phyloP scores from a whole-genome alignment of 2,329 filamentous ascomycete genomes.

The Akanthomyces dipterigenus region DNA sequence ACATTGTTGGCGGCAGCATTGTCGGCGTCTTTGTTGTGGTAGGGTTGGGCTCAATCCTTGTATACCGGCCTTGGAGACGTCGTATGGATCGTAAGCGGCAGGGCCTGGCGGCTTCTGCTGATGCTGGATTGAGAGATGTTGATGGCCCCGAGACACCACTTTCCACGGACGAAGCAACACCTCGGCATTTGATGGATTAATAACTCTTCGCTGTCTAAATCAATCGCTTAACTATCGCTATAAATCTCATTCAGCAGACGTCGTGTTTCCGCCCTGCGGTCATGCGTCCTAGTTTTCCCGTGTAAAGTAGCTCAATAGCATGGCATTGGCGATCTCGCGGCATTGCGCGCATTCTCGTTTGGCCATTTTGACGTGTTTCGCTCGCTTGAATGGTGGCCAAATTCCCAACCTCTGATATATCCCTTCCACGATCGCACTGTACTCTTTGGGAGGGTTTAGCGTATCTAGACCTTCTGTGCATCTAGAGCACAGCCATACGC shows the following conservation, averaged over 20 bases:
- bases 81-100: conserved; percentile 27
- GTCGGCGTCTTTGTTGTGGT: conserved; percentile 78
- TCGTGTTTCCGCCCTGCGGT: background rate
- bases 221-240: background rate
- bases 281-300: background rate
- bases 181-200: conserved; percentile 10
- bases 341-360: conserved; percentile 15
- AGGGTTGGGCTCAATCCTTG: conserved; percentile 63
- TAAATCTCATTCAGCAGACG: background rate
- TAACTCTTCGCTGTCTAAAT: background rate
- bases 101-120: conserved; percentile 4
- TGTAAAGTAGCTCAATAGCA: conserved; percentile 5
- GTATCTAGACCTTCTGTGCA: conserved; percentile 14
- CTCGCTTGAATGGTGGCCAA: conserved; percentile 13
- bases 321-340: conserved; percentile 12
- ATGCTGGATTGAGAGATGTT: conserved; percentile 1
- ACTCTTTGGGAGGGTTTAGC: background rate
- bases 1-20: conserved; percentile 79
- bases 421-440: background rate
- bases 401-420: conserved; percentile 6
- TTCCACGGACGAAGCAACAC: background rate
- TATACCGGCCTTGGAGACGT: conserved; percentile 74
- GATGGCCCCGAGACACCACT: conserved; percentile 8
- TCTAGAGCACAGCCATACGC: conserved; percentile 17
- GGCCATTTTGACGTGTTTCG: conserved; percentile 1